These are phyloP conservation scores for Ilyonectria sp. DNA, from an alignment of 2,329 filamentous ascomycete genomes.

Conservation along the genomic window DNA sequence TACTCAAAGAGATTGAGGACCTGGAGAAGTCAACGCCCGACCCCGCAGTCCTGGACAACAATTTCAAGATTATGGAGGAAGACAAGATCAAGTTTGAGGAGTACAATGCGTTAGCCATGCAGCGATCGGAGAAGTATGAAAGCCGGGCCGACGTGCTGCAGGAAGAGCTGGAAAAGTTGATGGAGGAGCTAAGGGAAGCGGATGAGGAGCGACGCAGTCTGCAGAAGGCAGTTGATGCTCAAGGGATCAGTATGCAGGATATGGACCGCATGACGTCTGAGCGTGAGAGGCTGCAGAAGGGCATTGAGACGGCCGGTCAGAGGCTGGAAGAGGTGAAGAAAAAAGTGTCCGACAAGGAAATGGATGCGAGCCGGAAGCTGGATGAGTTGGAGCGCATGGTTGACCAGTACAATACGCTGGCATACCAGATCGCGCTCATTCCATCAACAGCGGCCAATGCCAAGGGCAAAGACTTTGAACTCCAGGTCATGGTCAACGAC, in stretches of 20 bases:
- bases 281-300: conserved; percentile 91
- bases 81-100: conserved; percentile 96
- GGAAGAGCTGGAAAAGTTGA: conserved; percentile 86
- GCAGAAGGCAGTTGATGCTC: conserved; percentile 89
- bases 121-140: conserved; percentile 91
- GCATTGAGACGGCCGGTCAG: conserved; percentile 81
- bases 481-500: conserved; percentile 85
- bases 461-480: conserved; percentile 87
- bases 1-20: conserved; percentile 90
- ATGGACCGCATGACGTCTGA: conserved; percentile 99
- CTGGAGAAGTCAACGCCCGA: conserved; percentile 90
- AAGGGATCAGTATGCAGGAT: conserved; percentile 97
- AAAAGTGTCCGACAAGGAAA: conserved; percentile 86
- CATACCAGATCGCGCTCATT: conserved; percentile 94
- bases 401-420: conserved; percentile 92
- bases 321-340: conserved; percentile 89
- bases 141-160: conserved; percentile 85
- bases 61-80: conserved; percentile 94
- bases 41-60: conserved; percentile 86
- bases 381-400: conserved; percentile 94
- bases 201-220: conserved; percentile 86
- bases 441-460: conserved; percentile 88
- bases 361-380: conserved; percentile 87
- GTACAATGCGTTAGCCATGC: conserved; percentile 88
- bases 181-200: conserved; percentile 81